Percentiles rank a stretch among this genome's conserved stretches.
phyloP scores from a whole-genome alignment of 352 stramenopile genomes.

The Globisporangium paroecandrum region DNA sequence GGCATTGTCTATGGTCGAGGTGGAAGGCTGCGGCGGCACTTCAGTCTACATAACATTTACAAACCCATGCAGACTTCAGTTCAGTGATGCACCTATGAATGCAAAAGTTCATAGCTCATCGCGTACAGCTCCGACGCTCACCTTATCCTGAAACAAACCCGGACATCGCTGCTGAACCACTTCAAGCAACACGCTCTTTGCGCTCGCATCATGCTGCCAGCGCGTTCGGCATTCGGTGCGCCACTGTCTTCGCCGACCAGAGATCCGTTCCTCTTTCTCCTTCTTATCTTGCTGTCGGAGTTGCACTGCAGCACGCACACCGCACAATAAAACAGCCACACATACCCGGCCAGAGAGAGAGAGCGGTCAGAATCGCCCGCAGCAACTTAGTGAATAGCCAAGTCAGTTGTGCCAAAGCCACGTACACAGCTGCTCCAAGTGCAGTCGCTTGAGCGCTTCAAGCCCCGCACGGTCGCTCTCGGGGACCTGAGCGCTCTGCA shows the following conservation, averaged over 20 bases:
- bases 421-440: constrained; percentile 46
- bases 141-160: constrained; percentile 36
- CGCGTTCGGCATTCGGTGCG: constrained; percentile 33
- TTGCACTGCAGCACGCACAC: constrained; percentile 24
- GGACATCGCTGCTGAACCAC: constrained; percentile 37
- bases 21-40: neutral
- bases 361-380: neutral
- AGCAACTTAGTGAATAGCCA: neutral
- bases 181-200: constrained; percentile 29
- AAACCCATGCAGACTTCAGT: neutral
- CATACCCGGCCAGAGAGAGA: neutral
- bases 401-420: neutral
- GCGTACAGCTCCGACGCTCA: constrained; percentile 12
- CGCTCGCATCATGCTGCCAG: constrained; percentile 24
- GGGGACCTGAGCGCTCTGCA: constrained; percentile 21
- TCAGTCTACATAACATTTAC: constrained; percentile 2
- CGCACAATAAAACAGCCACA: neutral
- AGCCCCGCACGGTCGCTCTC: constrained; percentile 25
- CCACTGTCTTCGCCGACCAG: constrained; percentile 33
- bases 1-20: too few species aligned
- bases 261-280: constrained; percentile 21
- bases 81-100: neutral
- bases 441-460: constrained; percentile 35
- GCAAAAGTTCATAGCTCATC: neutral
- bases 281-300: constrained; percentile 21